Evolutionary conservation across 1,284 basidiomycete genomes (phyloP).

Genomic region (Cryptococcus sp.): DNA sequence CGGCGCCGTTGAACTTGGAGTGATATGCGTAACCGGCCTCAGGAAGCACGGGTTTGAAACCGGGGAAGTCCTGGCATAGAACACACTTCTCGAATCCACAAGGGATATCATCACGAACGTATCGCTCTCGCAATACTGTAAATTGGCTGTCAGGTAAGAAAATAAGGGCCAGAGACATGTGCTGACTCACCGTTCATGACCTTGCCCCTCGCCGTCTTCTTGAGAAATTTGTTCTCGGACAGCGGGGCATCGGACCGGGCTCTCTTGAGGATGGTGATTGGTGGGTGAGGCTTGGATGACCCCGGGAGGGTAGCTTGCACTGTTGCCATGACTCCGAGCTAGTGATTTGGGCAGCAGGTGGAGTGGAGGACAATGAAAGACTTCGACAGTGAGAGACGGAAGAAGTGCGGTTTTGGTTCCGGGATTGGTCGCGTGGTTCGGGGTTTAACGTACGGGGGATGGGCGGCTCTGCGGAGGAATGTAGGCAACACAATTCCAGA

Average conservation of each 20-base stretch:
- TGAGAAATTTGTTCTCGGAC: conserved; percentile 84
- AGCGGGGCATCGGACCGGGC: conserved; percentile 67
- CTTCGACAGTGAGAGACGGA: background rate
- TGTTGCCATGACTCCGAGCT: conserved; percentile 16
- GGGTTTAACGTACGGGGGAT: no score
- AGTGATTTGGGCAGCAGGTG: background rate
- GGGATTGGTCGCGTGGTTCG: no score
- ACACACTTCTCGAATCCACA: conserved; percentile 78
- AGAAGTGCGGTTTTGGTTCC: background rate
- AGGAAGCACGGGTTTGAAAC: conserved; percentile 53
- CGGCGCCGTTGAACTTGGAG: conserved; percentile 40
- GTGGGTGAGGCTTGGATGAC: conserved; percentile 30
- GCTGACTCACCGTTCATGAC: conserved; percentile 73
- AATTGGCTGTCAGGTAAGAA: background rate
- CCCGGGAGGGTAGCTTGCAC: conserved; percentile 19
- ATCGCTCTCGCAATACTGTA: conserved; percentile 85
- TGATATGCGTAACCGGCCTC: conserved; percentile 56
- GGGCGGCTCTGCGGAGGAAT: no score
- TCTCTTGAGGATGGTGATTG: conserved; percentile 73
- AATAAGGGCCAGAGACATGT: background rate
- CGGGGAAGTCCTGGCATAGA: conserved; percentile 56
- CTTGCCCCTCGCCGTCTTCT: conserved; percentile 91
- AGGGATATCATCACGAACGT: conserved; percentile 87
- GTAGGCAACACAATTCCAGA: no score
- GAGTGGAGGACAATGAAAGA: background rate